Base-by-base conservation (phyloP, 495 filamentous ascomycete genomes). In the Podospora appendiculata region DNA sequence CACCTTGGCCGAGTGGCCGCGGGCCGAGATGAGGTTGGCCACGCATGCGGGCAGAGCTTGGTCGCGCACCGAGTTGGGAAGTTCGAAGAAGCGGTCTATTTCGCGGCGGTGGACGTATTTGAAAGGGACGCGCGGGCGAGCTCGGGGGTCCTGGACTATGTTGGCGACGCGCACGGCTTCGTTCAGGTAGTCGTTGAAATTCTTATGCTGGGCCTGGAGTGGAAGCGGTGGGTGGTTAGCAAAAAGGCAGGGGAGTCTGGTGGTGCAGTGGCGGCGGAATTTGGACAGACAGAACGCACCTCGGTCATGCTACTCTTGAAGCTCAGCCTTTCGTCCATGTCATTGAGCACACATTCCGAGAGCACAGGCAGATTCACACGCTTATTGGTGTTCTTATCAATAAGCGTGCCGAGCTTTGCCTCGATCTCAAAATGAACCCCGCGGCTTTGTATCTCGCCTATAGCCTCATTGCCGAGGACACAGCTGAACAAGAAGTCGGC, bases 281-380 rank as follows among this genome's bases (percentile, higher is more conserved):
- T n/a, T 48, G 32, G 32, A 14, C 16, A 13, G 34, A 52, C 38
- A 40, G 46, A 50, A 73, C 82, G 69, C 79, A 90, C 89, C 64
- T 85, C 79, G 19, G 83, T 92, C 90, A 96, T 95, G 41, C 78
- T 86, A 58, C 89, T 94, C 53, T 82, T 79, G 60, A 96, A 96
- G 0, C 56, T 75, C 56, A 66, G 70, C 68, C 60, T 57, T 47
- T 74, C 62, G 43, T 73, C 68, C 35, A 65, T 70, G 16, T 78
- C 72, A 32, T 69, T 73, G 45, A 95, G 62, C 12, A 94, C 68
- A 43, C 77, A 82, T 60, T 92, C 86, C 0, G 84, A 80, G 33
- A 69, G 46, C 9, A 93, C 71, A 7, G 83, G 82, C 16, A 92
- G 61, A 3, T 65, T 64, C 38, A 92, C 68, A 36, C 90, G 78